Percentiles rank a stretch among this genome's conserved stretches.
Conservation (phyloP, 192 early-diverging fungal species). For the Gonapodya prolifera region DNA sequence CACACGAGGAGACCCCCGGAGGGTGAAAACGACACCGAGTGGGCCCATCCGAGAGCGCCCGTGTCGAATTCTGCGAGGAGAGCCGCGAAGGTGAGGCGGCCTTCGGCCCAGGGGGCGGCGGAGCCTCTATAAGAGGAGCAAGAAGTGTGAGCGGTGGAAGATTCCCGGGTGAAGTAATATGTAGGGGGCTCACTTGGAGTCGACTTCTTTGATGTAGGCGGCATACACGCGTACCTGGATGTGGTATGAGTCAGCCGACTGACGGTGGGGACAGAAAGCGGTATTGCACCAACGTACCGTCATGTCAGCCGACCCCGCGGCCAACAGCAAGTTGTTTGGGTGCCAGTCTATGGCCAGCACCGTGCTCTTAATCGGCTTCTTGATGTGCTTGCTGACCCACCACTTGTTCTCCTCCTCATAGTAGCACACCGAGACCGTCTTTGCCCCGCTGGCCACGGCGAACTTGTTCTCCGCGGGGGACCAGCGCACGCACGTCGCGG, state of each 20-base stretch:
- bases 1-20: slow-evolving; percentile 76
- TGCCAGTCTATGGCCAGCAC: slow-evolving; percentile 90
- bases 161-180: not conserved
- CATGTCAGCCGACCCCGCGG: slow-evolving; percentile 59
- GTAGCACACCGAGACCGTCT: slow-evolving; percentile 85
- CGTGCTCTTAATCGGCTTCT: slow-evolving; percentile 83
- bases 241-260: not conserved
- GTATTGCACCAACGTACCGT: slow-evolving; percentile 13
- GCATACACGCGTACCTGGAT: slow-evolving; percentile 80
- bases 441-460: slow-evolving; percentile 87
- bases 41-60: slow-evolving; percentile 77
- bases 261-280: too few species aligned
- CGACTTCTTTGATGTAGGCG: slow-evolving; percentile 88
- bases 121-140: not conserved
- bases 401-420: slow-evolving; percentile 94
- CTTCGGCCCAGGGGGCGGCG: not conserved
- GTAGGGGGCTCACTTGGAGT: slow-evolving; percentile 49
- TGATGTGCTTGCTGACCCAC: slow-evolving; percentile 92
- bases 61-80: slow-evolving; percentile 76
- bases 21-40: slow-evolving; percentile 82
- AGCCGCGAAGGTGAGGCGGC: slow-evolving; percentile 52
- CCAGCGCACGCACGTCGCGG: slow-evolving; percentile 89
- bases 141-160: not conserved
- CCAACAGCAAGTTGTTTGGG: slow-evolving; percentile 87
- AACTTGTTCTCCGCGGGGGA: slow-evolving; percentile 95